Evolutionary conservation across 2,329 filamentous ascomycete genomes (phyloP).

Genomic region (Alternaria triticimaculans): DNA sequence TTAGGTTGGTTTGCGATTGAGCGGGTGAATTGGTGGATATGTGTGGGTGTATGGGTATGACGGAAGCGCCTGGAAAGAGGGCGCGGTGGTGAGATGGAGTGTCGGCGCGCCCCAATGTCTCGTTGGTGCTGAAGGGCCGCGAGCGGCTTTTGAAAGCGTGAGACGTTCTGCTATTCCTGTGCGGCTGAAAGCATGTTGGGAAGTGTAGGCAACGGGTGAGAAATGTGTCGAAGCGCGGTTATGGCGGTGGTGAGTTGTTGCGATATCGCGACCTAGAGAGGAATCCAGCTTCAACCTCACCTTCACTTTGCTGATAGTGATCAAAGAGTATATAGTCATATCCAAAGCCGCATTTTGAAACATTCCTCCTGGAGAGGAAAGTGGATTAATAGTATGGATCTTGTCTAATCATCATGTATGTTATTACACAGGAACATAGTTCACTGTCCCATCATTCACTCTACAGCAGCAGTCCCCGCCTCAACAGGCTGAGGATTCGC

Average conservation of each 20-base stretch:
- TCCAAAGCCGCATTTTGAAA: neutral
- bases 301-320: neutral
- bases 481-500: neutral
- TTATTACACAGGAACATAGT: neutral
- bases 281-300: neutral
- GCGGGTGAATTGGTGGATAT: no score
- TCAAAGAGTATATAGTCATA: neutral
- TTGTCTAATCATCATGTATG: neutral
- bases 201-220: no score
- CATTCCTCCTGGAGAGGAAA: neutral
- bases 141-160: neutral
- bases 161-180: neutral
- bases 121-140: neutral
- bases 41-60: no score
- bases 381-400: neutral
- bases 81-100: neutral
- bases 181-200: no score
- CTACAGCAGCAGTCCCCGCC: neutral
- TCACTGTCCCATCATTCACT: neutral
- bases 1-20: no score
- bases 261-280: neutral
- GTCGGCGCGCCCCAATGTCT: neutral
- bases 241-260: neutral
- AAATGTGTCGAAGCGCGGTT: neutral
- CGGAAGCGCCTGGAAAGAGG: neutral